Evolutionary conservation across 495 filamentous ascomycete genomes (phyloP).

Genomic region (Neurospora tetraspora): DNA sequence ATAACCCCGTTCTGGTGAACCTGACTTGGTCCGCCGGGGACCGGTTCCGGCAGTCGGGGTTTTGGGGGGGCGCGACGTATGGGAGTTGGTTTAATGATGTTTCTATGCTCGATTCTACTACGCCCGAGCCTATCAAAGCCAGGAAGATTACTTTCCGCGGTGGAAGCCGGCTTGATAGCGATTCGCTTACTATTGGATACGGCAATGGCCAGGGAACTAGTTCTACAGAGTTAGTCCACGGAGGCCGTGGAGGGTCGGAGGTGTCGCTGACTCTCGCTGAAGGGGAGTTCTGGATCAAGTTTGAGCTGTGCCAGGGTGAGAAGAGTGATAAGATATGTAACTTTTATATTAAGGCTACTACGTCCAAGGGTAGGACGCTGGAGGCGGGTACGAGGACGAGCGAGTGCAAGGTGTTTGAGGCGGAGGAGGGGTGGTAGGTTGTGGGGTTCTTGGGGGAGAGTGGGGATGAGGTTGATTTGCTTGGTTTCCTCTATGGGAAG

Average conservation of each 20-base stretch:
- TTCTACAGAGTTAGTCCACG: constrained; percentile 37
- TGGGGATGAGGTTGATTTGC: constrained; percentile 50
- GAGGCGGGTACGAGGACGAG: constrained; percentile 37
- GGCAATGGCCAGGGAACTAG: constrained; percentile 1
- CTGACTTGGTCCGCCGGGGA: constrained; percentile 39
- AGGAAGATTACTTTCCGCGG: constrained; percentile 38
- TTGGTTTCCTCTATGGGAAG: constrained; percentile 45
- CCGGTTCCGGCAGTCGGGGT: constrained; percentile 33
- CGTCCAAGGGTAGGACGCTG: constrained; percentile 40
- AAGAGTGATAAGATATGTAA: constrained; percentile 39
- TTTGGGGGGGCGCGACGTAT: constrained; percentile 40
- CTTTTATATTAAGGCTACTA: constrained; percentile 48
- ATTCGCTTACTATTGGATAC: constrained; percentile 36
- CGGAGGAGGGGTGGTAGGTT: constrained; percentile 46
- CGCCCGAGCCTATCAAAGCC: constrained; percentile 21
- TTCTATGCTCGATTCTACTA: constrained; percentile 15
- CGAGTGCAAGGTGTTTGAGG: constrained; percentile 39
- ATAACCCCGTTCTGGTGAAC: constrained; percentile 47
- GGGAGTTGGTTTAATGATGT: constrained; percentile 50
- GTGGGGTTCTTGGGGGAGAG: constrained; percentile 47
- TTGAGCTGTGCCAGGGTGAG: constrained; percentile 42
- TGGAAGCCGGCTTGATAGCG: constrained; percentile 30
- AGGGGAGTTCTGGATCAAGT: constrained; percentile 40
- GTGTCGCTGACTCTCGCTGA: constrained; percentile 32
- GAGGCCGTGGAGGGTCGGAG: constrained; percentile 42